Evolutionary conservation across 139 green algal species (phyloP), one percentile per base, ranked within the genome.

Genomic region (Trebouxia sp.): DNA sequence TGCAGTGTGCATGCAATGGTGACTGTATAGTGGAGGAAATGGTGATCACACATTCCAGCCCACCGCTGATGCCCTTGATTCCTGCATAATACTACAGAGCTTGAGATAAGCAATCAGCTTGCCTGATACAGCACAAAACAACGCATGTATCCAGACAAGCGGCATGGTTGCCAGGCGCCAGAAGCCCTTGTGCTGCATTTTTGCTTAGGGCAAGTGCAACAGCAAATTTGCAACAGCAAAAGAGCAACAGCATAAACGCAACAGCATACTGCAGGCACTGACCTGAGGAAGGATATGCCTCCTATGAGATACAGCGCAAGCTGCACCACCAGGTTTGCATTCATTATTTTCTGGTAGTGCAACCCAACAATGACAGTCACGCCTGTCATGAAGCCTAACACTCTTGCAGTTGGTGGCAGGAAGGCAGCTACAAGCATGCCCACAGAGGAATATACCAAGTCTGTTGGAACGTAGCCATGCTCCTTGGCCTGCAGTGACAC

Each of bases 11-110:
- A 90, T 5, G 88, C 92, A 0, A 80, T 37, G 0, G 89, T 97
- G 22, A 95, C 90, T 47, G 79, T 82, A 82, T 97, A 97, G 84
- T 97, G 93, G 30, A 97, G 84, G 32, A 96, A 66, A 79, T 96
- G 92, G 76, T 97, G 93, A 79, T 97, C 93, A 8, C 83, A 80
- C 32, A 95, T 80, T 3, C 87, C 86, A 4, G 79, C 51, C 17
- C 50, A 76, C 45, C 88, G 77, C 14, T 80, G 51, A 65, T 93
- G 87, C 0, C 91, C 89, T 3, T 74, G 58, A 58, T 94, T 94
- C 48, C 85, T 85, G 82, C 81, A 83, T 6, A 4, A 48, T 65
- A 82, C 74, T 10, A 24, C 48, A 45, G 65, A 24, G 38, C 30
- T 30, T 43, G 12, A 28, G 8, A 24, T 47, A 17, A 37, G 65